Conservation (phyloP, 23 red algal species). For the Cyanidiococcus yangmingshanensis region DNA sequence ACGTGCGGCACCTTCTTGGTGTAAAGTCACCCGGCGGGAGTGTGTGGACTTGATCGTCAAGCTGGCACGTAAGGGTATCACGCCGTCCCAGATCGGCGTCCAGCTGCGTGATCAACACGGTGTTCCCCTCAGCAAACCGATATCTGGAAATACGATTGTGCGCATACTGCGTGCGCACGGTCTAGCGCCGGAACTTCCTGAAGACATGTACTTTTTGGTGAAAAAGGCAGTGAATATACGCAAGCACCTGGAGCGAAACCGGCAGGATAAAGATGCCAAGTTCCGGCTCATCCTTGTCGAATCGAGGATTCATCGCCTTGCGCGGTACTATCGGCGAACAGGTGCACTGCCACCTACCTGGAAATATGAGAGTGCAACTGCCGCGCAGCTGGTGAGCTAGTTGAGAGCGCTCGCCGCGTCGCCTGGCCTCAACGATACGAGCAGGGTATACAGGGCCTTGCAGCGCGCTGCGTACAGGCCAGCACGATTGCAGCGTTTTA, state of each 20-base stretch:
- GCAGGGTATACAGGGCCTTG: background rate
- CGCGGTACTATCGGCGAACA: constrained; percentile 76
- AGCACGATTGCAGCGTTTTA: background rate
- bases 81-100: constrained; percentile 90
- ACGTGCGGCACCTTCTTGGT: constrained; percentile 71
- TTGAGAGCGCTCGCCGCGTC: too few species aligned
- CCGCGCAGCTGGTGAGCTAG: constrained; percentile 16
- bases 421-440: too few species aligned
- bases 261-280: constrained; percentile 98
- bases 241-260: constrained; percentile 91
- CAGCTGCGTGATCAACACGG: constrained; percentile 82
- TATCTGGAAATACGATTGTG: constrained; percentile 89
- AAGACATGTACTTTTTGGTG: constrained; percentile 94
- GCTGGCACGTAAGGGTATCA: constrained; percentile 69
- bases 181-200: constrained; percentile 70
- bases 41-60: constrained; percentile 80
- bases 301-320: constrained; percentile 81
- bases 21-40: constrained; percentile 62
- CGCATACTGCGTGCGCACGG: constrained; percentile 70
- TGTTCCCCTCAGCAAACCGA: constrained; percentile 61
- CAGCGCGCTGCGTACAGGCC: too few species aligned
- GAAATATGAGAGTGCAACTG: constrained; percentile 66
- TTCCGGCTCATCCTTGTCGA: constrained; percentile 92
- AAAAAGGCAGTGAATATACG: constrained; percentile 89
- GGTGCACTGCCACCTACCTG: constrained; percentile 77